Conservation (phyloP, 805 yeast species). For the Danielia reshetovae region DNA sequence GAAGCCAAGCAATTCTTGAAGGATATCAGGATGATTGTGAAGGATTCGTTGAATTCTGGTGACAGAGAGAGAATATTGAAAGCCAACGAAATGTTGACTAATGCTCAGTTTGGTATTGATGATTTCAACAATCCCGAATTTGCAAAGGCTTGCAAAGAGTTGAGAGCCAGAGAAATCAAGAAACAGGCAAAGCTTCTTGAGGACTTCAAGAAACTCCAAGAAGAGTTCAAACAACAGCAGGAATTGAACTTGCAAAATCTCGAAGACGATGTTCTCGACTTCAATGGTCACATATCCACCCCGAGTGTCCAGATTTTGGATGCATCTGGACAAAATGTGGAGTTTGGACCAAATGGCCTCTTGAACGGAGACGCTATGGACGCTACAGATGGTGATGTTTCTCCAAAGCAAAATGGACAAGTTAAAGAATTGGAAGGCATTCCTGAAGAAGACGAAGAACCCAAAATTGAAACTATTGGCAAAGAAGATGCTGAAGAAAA, state of each 20-base stretch:
- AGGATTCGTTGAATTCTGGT: slow-evolving; percentile 67
- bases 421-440: background rate
- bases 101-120: slow-evolving; percentile 93
- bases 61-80: slow-evolving; percentile 78
- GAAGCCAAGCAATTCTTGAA: slow-evolving; percentile 87
- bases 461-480: background rate
- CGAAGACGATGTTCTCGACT: slow-evolving; percentile 1
- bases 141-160: slow-evolving; percentile 67
- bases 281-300: slow-evolving; percentile 1
- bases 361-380: background rate
- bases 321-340: background rate
- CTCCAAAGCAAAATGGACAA: no score
- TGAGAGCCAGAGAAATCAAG: slow-evolving; percentile 60
- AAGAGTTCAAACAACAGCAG: slow-evolving; percentile 19
- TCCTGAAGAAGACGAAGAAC: background rate
- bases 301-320: background rate
- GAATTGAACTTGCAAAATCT: slow-evolving; percentile 5
- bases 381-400: background rate
- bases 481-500: background rate
- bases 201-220: slow-evolving; percentile 28
- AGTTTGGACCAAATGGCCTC: slow-evolving; percentile 1
- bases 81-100: slow-evolving; percentile 94
- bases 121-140: slow-evolving; percentile 77
- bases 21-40: slow-evolving; percentile 80
- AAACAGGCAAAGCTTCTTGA: slow-evolving; percentile 45